Evolutionary conservation across 2,329 filamentous ascomycete genomes (phyloP), one percentile per base, ranked within the genome.

Genomic region (Colletotrichum filicis): DNA sequence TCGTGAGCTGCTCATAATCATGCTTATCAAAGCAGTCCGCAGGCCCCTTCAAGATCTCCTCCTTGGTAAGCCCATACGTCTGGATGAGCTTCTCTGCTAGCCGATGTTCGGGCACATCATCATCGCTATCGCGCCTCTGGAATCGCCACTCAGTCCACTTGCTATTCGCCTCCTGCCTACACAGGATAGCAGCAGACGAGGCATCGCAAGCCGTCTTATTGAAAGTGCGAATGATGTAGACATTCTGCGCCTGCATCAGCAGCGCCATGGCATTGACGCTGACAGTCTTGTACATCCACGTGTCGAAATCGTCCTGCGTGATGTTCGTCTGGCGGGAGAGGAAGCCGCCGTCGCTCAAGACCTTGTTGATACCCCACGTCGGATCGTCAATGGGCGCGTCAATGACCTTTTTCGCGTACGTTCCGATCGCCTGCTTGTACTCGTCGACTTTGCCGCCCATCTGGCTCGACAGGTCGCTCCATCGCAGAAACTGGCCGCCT

Each of bases 311-410:
- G 19, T 66, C 62, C 19, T 66, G 67, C 0, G 67, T 70, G 37
- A 70, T 11, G 42, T 70, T 70, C 5, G 3, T 37, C 28, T 28
- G 28, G 53, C 67, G 67, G 3, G 16, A 6, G 16, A 70, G 67
- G 53, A 37, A 70, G 19, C 1, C 8, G 42, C 67, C 67, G 8
- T 37, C 53, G 5, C 24, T 11, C 4, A 70, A 11, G 16, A 59
- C 30, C 8, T 16, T 59, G 30, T 70, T 70, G 67, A 70, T 66
- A 28, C 67, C 67, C 61, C 61, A 70, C 7, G 66, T 16, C 28
- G 67, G 32, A 11, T 70, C 62, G 12, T 22, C 30, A 14, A 70
- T 66, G 11, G 61, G 62, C 1, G 67, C 67, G 24, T 70, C 53
- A 3, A 70, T 59, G 22, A 70, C 63, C 1, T 32, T 58, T 5